These are phyloP conservation scores for Adansonia madagascariensis DNA, from an alignment of 441 rosid species.

Conservation along the genomic window DNA sequence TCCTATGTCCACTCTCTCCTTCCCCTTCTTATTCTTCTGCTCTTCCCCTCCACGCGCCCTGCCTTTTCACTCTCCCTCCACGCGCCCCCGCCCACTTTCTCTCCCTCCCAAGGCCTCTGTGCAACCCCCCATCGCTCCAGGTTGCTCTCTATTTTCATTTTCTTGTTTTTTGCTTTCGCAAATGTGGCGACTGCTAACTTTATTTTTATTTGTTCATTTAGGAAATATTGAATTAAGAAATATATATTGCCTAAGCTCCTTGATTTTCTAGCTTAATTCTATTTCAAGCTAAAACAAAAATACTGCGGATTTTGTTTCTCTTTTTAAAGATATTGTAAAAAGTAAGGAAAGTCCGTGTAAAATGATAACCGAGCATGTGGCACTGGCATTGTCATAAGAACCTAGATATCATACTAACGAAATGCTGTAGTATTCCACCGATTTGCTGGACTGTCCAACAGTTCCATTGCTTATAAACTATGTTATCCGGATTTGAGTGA, in stretches of 20 bases:
- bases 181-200: too few species aligned
- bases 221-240: slow-evolving; percentile 1
- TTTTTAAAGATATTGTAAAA: not conserved
- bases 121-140: not conserved
- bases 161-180: too few species aligned
- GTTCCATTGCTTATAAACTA: too few species aligned
- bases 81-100: not conserved
- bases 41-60: slow-evolving; percentile 1
- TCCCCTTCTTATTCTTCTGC: not conserved
- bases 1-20: slow-evolving; percentile 19
- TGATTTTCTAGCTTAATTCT: not conserved
- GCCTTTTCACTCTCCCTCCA: slow-evolving; percentile 3
- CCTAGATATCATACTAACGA: too few species aligned
- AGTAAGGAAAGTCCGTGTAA: not conserved
- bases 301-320: not conserved
- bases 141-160: not conserved
- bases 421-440: not conserved
- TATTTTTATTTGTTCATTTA: not conserved
- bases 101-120: slow-evolving; percentile 15
- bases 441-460: not conserved
- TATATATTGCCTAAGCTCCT: not conserved
- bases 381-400: too few species aligned
- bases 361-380: not conserved
- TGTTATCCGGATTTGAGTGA: too few species aligned
- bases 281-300: not conserved